Evolutionary conservation across 208 protist genomes (phyloP), one percentile per base, ranked within the genome.

Genomic region (Acanthamoeba healyi): DNA sequence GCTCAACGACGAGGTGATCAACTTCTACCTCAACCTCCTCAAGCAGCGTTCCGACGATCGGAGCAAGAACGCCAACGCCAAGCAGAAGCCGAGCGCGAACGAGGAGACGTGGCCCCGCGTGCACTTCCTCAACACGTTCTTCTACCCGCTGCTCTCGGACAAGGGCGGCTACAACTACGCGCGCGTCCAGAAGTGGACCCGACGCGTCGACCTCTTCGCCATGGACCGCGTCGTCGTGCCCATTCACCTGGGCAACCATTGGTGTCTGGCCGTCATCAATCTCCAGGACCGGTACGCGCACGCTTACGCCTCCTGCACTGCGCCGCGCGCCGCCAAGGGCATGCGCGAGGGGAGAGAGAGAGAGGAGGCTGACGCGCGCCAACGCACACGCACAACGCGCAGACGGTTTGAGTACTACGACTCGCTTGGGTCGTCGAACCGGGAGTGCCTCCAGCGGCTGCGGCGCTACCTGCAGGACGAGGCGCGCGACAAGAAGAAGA

Each of bases 391-490:
- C n/a, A n/a, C n/a, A n/a, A n/a, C n/a, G n/a, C n/a, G n/a, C n/a
- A n/a, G n/a, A n/a, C n/a, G n/a, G 70, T 93, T 97, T 36, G 95
- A 95, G 91, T 97, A 97, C 36, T 97, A 95, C 67, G 96, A 97
- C 49, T 97, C 95, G 29, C 40, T 97, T 0, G 4, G n/a, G 4
- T 34, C 44, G 38, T 6, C 56, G 7, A 94, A 95, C 81, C 4
- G 7, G 19, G 15, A 14, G 26, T 94, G 91, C 61, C 1, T 92
- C 32, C 15, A 49, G 3, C 67, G 29, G 12, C 67, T 77, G 1
- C 67, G 67, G 10, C 34, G 34, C 67, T 77, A 77, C 67, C 19
- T 77, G 10, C 67, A 29, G 10, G 14, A 77, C 0, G 67, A 77
- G 22, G 67, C 40, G 67, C 0, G 9, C 4, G 29, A 42, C 6